Conservation (phyloP, 2,329 filamentous ascomycete genomes). For the Colletotrichum gloeosporioides region DNA sequence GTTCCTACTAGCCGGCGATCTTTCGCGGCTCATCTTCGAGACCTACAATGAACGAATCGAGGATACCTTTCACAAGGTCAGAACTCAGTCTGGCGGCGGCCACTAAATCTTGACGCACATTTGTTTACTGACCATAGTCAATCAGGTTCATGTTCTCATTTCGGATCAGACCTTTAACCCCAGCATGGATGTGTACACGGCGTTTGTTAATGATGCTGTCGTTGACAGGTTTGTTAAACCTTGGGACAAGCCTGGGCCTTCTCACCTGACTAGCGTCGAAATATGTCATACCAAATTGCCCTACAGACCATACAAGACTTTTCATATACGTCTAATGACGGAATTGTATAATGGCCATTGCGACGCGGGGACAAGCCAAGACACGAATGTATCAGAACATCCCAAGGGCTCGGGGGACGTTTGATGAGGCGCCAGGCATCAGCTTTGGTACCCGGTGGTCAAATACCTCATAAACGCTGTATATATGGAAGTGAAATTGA, state of each 20-base stretch:
- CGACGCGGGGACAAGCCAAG: neutral
- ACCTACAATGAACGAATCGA: neutral
- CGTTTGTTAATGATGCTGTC: neutral
- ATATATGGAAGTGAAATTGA: neutral
- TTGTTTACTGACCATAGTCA: neutral
- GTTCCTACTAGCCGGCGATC: neutral
- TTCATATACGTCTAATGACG: neutral
- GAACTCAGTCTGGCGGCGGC: neutral
- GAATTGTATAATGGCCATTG: neutral
- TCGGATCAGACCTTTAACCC: neutral
- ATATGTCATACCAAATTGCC: neutral
- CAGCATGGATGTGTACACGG: neutral
- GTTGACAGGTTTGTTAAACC: neutral
- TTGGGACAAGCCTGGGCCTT: neutral
- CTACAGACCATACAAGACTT: neutral
- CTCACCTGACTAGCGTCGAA: neutral
- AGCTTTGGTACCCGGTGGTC: neutral
- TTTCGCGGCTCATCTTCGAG: neutral
- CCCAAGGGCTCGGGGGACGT: neutral
- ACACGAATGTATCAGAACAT: neutral
- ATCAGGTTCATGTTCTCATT: neutral
- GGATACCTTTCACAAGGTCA: neutral
- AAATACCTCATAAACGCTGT: neutral
- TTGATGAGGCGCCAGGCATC: neutral
- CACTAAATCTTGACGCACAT: neutral